phyloP scores from a whole-genome alignment of 73 alveolate genomes.

The Paramecium octaurelia region DNA sequence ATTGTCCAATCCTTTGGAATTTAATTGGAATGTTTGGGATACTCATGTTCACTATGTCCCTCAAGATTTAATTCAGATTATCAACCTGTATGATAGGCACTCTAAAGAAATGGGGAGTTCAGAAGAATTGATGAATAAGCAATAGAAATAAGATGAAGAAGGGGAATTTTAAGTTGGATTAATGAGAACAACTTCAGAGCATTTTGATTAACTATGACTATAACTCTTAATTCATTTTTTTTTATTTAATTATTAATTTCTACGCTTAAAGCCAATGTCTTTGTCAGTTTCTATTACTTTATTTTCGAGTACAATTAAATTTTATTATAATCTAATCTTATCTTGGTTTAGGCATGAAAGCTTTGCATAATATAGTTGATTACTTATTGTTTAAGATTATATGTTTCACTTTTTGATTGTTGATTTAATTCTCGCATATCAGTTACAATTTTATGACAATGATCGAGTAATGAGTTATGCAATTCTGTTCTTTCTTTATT shows the following conservation, averaged over 20 bases:
- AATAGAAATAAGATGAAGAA: not conserved
- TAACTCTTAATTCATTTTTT: slow-evolving; percentile 20
- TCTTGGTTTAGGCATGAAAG: not conserved
- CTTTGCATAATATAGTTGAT: not conserved
- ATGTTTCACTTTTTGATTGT: slow-evolving; percentile 13
- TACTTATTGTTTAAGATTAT: slow-evolving; percentile 21
- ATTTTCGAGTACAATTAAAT: slow-evolving; percentile 7
- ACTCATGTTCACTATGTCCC: slow-evolving; percentile 5
- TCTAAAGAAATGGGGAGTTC: not conserved
- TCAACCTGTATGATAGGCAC: not conserved
- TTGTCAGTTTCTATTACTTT: slow-evolving; percentile 35
- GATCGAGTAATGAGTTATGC: not conserved
- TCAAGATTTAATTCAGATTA: not conserved
- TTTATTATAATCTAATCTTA: slow-evolving; percentile 10
- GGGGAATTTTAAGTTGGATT: not conserved
- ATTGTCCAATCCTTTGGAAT: not conserved
- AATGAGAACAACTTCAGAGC: not conserved
- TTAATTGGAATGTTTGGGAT: not conserved
- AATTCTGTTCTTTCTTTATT: slow-evolving; percentile 18
- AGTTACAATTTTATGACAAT: not conserved
- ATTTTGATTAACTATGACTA: slow-evolving; percentile 1
- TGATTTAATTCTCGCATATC: slow-evolving; percentile 23
- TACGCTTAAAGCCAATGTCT: slow-evolving; percentile 22
- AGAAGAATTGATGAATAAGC: not conserved
- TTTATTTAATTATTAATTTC: not conserved